Conservation (phyloP, 208 protist species). For the Vickermania spadyakhi region DNA sequence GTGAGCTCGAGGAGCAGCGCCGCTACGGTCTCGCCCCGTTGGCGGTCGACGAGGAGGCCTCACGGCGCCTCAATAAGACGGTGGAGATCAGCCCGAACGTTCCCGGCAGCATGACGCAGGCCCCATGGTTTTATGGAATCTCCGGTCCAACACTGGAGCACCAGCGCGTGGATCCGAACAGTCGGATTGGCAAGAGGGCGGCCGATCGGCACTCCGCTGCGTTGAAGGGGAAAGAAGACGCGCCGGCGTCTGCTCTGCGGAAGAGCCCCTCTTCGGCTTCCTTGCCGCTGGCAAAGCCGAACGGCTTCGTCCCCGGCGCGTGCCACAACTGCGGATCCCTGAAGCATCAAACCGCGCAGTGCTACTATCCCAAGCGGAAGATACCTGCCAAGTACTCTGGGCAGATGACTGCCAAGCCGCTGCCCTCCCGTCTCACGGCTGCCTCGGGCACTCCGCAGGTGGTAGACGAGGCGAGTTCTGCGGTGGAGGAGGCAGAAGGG, state of each 20-base stretch:
- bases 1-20: constrained; percentile 82
- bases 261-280: constrained; percentile 6
- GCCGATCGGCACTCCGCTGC: not conserved
- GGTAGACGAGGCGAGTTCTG: constrained; percentile 47
- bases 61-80: constrained; percentile 28
- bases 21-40: constrained; percentile 80
- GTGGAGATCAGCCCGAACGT: constrained; percentile 98
- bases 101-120: constrained; percentile 95
- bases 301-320: constrained; percentile 93
- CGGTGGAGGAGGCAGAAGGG: constrained; percentile 2
- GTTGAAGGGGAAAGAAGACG: not conserved
- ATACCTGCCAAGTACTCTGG: constrained; percentile 62
- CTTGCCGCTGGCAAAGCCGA: constrained; percentile 46
- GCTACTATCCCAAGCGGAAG: constrained; percentile 84
- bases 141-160: constrained; percentile 83
- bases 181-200: too few species aligned
- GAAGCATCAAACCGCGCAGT: constrained; percentile 95
- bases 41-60: constrained; percentile 32
- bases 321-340: constrained; percentile 98
- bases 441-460: constrained; percentile 27
- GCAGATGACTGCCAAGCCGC: constrained; percentile 50
- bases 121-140: constrained; percentile 94
- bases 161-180: constrained; percentile 51
- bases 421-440: constrained; percentile 20
- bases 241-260: too few species aligned